Evolutionary conservation across 371 early-diverging fungal genomes (phyloP), one percentile per base, ranked within the genome.

Genomic region (Mucor racemosus): DNA sequence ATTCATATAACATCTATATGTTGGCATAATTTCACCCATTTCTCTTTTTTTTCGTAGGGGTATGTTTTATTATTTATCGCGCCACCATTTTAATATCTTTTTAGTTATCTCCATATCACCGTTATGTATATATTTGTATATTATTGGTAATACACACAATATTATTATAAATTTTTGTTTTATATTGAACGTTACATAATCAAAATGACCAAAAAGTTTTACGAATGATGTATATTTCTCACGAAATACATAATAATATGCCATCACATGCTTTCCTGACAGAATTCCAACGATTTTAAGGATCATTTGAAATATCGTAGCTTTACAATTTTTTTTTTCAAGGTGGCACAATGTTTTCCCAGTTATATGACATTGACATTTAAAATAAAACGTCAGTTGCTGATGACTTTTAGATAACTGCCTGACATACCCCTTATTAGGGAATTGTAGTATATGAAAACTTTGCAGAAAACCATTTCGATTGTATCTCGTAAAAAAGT

Each of bases 51-150:
- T 48, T 17, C 17, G 11, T 13, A 3, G 26, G 26, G 3, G 4
- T 48, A 15, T 48, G 3, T 19, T 48, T 48, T 48, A 7, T 31
- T 26, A 8, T n/a, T 44, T 7, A 1, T n/a, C 7, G n/a, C 17
- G n/a, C n/a, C 44, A 17, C 44, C n/a, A n/a, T n/a, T 42, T 42
- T 42, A n/a, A 15, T 44, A n/a, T 53, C 33, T 21, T 26, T 50
- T 13, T 33, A 33, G 36, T 15, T 57, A 57, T 33, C 57, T n/a
- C 57, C 57, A 57, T 57, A 57, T 57, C 57, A 36, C 57, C 57
- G 38, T 19, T 9, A 17, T 19, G 19, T 46, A 19, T 46, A 19
- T 46, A 19, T 19, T 46, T 46, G 46, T 46, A 8, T 46, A 26
- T 46, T 46, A 19, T 19, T 46, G 46, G 46, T 46, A 44, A 17